phyloP scores from a whole-genome alignment of 306 rosid genomes.

The Pyrus pyrifolia region DNA sequence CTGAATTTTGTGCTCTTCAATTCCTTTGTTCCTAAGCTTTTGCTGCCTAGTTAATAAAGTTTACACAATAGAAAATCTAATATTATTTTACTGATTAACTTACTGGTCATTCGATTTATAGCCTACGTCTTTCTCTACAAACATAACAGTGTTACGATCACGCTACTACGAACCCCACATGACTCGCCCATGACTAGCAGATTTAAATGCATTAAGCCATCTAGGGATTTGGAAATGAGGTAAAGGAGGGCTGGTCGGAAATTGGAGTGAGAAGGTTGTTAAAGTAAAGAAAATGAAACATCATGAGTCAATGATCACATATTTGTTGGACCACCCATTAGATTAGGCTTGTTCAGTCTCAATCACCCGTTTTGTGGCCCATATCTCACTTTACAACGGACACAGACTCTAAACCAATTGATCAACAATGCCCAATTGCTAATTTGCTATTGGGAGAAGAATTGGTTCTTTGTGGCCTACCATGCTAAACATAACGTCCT shows the following conservation, averaged over 20 bases:
- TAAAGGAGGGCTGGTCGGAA: neutral
- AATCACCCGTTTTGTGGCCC: slow-evolving; percentile 23
- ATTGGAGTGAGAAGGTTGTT: neutral
- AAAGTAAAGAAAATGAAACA: neutral
- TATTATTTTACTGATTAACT: no score
- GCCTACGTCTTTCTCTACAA: neutral
- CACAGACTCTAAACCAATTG: neutral
- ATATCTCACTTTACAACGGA: neutral
- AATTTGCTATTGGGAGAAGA: neutral
- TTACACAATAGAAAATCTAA: no score
- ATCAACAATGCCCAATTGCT: neutral
- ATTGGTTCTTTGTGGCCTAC: slow-evolving; percentile 7
- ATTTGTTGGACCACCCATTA: slow-evolving; percentile 14
- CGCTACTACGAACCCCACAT: neutral
- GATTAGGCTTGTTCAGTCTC: slow-evolving; percentile 10
- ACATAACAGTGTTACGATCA: no score
- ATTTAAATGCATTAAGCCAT: neutral
- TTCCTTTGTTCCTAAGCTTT: no score
- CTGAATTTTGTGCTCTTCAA: no score
- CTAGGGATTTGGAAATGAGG: neutral
- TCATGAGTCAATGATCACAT: slow-evolving; percentile 16
- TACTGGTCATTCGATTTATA: neutral
- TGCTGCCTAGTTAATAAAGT: no score
- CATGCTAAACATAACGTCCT: neutral
- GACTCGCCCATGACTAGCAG: neutral